These are phyloP conservation scores for Talaromyces sp. DNA, from an alignment of 2,329 filamentous ascomycete species.

Conservation along the genomic window DNA sequence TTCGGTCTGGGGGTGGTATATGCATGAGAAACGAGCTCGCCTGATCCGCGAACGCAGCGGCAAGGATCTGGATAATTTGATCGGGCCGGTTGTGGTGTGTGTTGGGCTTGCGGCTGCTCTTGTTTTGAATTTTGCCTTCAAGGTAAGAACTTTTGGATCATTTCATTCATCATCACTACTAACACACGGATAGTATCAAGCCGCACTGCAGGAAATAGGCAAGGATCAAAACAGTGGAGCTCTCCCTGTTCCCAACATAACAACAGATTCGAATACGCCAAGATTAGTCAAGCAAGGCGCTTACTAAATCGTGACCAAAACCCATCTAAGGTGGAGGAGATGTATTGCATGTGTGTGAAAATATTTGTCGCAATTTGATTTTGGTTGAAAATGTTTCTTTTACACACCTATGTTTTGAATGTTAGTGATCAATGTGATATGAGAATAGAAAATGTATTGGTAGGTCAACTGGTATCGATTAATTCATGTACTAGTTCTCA, in stretches of 20 bases:
- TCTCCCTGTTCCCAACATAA: not conserved
- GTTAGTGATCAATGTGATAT: not conserved
- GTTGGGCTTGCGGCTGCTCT: conserved; percentile 72
- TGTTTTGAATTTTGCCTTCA: conserved; percentile 82
- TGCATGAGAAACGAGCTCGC: conserved; percentile 68
- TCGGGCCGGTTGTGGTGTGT: conserved; percentile 80
- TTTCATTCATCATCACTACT: not conserved
- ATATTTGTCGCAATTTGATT: too few relatives aligned
- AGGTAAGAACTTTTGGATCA: conserved; percentile 39
- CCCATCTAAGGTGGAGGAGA: too few relatives aligned
- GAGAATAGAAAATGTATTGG: not conserved
- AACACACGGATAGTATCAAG: not conserved
- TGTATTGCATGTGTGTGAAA: too few relatives aligned
- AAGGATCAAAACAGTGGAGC: not conserved
- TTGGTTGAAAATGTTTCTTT: too few relatives aligned
- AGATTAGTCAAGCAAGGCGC: not conserved
- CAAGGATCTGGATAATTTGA: conserved; percentile 85
- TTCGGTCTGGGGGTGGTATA: conserved; percentile 79
- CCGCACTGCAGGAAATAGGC: not conserved
- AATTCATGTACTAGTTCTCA: too few relatives aligned
- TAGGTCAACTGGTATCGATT: not conserved
- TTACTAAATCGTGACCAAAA: not conserved
- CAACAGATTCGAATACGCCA: not conserved
- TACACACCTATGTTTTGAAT: too few relatives aligned
- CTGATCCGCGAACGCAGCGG: conserved; percentile 84